Base-by-base conservation (phyloP, 306 rosid genomes). In the Dryas octopetala region DNA sequence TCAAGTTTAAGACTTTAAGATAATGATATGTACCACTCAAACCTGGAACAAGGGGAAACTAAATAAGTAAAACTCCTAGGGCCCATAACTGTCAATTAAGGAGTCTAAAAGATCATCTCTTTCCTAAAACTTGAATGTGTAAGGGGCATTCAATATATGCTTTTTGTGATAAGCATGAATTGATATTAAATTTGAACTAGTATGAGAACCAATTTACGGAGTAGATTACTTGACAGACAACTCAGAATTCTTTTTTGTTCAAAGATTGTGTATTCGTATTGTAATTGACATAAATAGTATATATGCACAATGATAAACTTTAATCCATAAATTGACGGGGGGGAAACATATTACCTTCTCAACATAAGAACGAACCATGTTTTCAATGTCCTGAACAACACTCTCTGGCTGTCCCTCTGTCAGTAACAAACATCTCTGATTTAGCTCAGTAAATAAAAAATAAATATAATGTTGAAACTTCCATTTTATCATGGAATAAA, bases 341-440 rank as follows among this genome's bases (percentile, higher is more conserved):
- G 40, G 43, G 1, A 44, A 71, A 7, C 72, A n/a, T 28, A 13
- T 70, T 88, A 91, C 95, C 96, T 91, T 89, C 62, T 79, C 89
- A 74, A 89, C 86, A 70, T 89, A 89, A 54, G 95, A 83, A 62
- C 74, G 89, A 70, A 91, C 88, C 93, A 89, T 86, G 82, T 59
- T 80, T 82, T 91, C 97, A 74, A 91, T 91, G 58, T 91, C 97
- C 46, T 81, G 84, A 83, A 89, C 92, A 78, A 91, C 79, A 76
- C 82, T 85, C 79, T 89, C 91, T 64, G 90, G 86, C 76, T 91
- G 97, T 71, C 90, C 97, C 77, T 88, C 97, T 91, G 81, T 53
- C 62, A 78, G 78, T 67, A 80, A 51, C 50, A 70, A 79, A 76
- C 28, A 79, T 26, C 17, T 68, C 28, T 40, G 64, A 50, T 19